A percentile compares a stretch with the other conserved stretches of the same genome.
These are phyloP conservation scores for Amphicarpaea edgeworthii DNA, from an alignment of 306 rosid genomes.

Conservation along the genomic window DNA sequence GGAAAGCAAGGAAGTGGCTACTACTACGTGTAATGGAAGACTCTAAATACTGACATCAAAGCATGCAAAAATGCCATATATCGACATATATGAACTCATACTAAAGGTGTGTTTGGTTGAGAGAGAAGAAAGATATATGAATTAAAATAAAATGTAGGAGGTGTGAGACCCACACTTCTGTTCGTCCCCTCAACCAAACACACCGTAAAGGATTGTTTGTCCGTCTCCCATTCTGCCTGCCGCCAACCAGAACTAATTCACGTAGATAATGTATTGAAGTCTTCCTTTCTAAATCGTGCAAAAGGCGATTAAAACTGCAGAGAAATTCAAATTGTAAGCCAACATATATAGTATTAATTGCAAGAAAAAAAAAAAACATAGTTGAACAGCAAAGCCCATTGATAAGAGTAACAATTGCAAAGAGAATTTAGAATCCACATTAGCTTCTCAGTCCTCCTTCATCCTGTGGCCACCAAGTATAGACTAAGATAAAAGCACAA, in stretches of 20 bases:
- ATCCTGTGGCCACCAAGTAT: background rate
- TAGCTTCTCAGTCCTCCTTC: background rate
- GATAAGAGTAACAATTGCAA: constrained; percentile 23
- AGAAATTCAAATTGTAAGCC: constrained; percentile 48
- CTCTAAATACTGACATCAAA: constrained; percentile 39
- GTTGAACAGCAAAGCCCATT: constrained; percentile 34
- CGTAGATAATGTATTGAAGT: constrained; percentile 38
- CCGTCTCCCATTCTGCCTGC: constrained; percentile 33
- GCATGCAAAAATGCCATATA: constrained; percentile 34
- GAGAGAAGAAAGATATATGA: too few relatives aligned
- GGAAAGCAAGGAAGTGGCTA: constrained; percentile 18
- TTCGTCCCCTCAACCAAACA: too few relatives aligned
- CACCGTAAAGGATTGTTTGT: constrained; percentile 15
- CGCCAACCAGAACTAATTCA: constrained; percentile 37
- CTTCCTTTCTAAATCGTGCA: constrained; percentile 64
- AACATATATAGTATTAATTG: background rate
- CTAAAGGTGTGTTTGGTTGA: too few relatives aligned
- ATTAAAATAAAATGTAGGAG: too few relatives aligned
- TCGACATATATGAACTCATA: too few relatives aligned
- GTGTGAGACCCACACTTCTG: too few relatives aligned
- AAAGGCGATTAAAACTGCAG: constrained; percentile 75
- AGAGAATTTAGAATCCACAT: constrained; percentile 25
- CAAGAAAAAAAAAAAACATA: background rate
- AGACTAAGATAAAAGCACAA: background rate
- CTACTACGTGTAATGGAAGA: constrained; percentile 19